Conservation (phyloP, 129 eudicot genomes). For the Chrysanthemum makinoi region DNA sequence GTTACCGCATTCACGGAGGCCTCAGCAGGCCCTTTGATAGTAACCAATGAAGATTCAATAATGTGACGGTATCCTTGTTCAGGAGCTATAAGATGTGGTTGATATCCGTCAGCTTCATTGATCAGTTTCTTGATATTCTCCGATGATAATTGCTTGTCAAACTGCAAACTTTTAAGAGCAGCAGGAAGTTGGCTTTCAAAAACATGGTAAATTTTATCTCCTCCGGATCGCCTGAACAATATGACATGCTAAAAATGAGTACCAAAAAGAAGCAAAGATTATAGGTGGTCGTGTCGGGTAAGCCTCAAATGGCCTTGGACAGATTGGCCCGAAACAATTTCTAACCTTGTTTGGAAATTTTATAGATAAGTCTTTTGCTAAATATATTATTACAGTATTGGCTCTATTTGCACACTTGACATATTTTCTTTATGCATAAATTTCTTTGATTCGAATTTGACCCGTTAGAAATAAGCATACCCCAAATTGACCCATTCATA, state of each 20-base stretch:
- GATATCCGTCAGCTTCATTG: conserved; percentile 45
- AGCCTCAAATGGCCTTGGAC: too few species aligned
- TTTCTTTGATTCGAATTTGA: background rate
- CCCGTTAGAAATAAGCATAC: background rate
- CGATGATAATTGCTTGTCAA: conserved; percentile 54
- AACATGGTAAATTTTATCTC: conserved; percentile 74
- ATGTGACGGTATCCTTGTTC: conserved; percentile 56
- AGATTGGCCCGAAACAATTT: too few species aligned
- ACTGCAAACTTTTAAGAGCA: conserved; percentile 63
- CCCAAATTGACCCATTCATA: background rate
- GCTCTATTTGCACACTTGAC: too few species aligned
- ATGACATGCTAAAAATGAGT: too few species aligned
- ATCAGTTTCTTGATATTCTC: conserved; percentile 40
- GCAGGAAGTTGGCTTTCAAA: conserved; percentile 78
- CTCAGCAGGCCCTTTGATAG: conserved; percentile 49
- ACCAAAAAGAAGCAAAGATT: too few species aligned
- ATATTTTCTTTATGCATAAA: too few species aligned
- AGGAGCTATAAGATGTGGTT: conserved; percentile 44
- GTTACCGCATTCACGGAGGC: conserved; percentile 47
- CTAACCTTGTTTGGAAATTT: too few species aligned
- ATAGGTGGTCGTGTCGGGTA: too few species aligned
- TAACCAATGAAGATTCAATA: conserved; percentile 42
- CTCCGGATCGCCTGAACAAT: conserved; percentile 65
- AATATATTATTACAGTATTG: too few species aligned
- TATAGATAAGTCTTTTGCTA: too few species aligned